Evolutionary conservation across 768 basidiomycete species (phyloP).

Genomic region (Rhizopogon salebrosus): DNA sequence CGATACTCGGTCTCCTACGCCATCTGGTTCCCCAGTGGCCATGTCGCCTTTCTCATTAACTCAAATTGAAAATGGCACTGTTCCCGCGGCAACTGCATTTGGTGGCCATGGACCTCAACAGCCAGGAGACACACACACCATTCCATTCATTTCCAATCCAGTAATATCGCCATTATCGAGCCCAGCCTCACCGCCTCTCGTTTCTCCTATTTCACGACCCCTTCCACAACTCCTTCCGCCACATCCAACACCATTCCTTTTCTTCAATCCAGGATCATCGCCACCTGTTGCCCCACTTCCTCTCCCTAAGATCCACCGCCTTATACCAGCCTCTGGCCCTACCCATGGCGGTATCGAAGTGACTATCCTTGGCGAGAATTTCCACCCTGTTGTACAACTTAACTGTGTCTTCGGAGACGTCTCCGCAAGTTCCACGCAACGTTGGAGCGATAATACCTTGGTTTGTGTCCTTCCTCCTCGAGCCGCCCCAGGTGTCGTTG

Average conservation of each 20-base stretch:
- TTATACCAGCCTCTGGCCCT: conserved; percentile 81
- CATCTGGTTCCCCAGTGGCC: conserved; percentile 16
- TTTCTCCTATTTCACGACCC: conserved; percentile 7
- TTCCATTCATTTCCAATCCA: conserved; percentile 11
- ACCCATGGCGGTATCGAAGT: conserved; percentile 93
- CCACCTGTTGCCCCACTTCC: conserved; percentile 44
- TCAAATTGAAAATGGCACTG: neutral
- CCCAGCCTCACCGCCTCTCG: conserved; percentile 8
- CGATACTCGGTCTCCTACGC: conserved; percentile 26
- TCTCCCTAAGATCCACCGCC: conserved; percentile 73
- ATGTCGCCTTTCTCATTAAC: conserved; percentile 9
- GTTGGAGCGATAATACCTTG: conserved; percentile 90
- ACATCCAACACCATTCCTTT: conserved; percentile 53
- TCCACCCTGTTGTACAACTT: conserved; percentile 66
- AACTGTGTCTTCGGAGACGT: conserved; percentile 85
- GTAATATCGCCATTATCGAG: conserved; percentile 14
- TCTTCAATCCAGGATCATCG: conserved; percentile 50
- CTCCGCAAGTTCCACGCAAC: conserved; percentile 75
- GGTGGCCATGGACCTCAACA: neutral
- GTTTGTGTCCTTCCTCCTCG: conserved; percentile 89
- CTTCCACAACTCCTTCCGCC: conserved; percentile 23
- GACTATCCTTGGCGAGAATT: conserved; percentile 88
- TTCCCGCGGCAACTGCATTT: conserved; percentile 1
- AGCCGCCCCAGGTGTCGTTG: conserved; percentile 75
- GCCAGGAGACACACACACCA: conserved; percentile 1